Base-by-base conservation (phyloP, 1,284 basidiomycete genomes). In the Trichosporon sp. region DNA sequence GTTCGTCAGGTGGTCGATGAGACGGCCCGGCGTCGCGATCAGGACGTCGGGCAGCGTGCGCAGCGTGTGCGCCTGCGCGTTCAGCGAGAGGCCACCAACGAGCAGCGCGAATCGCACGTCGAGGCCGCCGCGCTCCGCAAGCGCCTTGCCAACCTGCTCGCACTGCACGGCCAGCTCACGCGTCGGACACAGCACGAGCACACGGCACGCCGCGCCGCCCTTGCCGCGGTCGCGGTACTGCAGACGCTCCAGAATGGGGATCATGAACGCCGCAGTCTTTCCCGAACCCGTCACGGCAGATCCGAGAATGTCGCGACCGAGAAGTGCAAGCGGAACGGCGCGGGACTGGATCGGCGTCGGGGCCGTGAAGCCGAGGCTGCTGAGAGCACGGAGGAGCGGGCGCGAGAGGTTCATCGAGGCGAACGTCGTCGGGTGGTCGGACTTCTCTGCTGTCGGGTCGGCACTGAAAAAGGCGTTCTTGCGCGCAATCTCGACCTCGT, bases 1-100 rank as follows among this genome's bases (percentile, higher is more conserved):
- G 82, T 99, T 99, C 75, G 91, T 93, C 58, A 99, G 89, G 80
- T 98, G 95, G 81, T 98, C 95, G 77, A 98, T 98, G 31, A 98
- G 87, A 79, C 95, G 92, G 76, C 95, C 95, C 4, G 95, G 96
- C 1, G 95, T 98, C 34, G 95, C 95, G 75, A 98, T 93, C 64
- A 98, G 87, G 44, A 98, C 86, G 80, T 98, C 95, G 62, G 95
- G 95, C 1, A 94, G 88, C 62, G 90, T 88, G 58, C 93, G 90
- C 64, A 98, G 85, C 62, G 90, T 88, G 21, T 87, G 87, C 81
- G 97, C 95, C 83, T 98, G 95, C 6, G 91, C 88, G 79, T 96
- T 95, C 35, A 98, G 81, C 4, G 94, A 96, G 42, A 98, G 86
- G 44, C 95, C 95, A 92, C 93, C 95, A 67, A 95, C 94, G 70